These are phyloP conservation scores for Carex scoparia DNA, from an alignment of 176 grass and related monocot species.

Conservation along the genomic window DNA sequence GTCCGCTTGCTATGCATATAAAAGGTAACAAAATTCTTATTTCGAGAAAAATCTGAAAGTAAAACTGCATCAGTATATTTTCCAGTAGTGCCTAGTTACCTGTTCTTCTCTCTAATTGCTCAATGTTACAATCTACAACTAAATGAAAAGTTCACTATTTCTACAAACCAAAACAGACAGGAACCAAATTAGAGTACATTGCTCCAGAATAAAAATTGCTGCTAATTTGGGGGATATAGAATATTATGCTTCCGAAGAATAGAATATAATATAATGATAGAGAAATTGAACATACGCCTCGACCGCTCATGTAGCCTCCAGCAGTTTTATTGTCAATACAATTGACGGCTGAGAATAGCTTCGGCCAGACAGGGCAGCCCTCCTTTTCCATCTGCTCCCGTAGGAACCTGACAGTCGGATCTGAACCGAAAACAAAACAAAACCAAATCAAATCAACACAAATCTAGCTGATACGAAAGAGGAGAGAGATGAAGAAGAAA, in stretches of 20 bases:
- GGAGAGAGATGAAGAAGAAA: background rate
- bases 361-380: slow-evolving; percentile 52
- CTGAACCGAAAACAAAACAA: slow-evolving; percentile 21
- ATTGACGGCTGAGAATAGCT: slow-evolving; percentile 38
- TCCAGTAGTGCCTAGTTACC: background rate
- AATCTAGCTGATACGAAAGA: background rate
- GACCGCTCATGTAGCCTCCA: slow-evolving; percentile 36
- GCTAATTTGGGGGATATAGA: background rate
- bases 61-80: background rate
- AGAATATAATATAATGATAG: background rate
- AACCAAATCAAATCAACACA: background rate
- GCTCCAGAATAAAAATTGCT: background rate
- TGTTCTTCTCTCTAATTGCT: background rate
- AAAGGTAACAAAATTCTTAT: background rate
- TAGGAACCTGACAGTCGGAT: slow-evolving; percentile 82
- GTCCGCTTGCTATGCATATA: too few relatives aligned
- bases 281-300: slow-evolving; percentile 42
- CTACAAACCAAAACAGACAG: background rate
- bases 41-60: background rate
- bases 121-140: background rate
- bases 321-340: slow-evolving; percentile 21
- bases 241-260: background rate
- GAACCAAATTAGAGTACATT: background rate
- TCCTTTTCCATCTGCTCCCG: slow-evolving; percentile 59
- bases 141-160: background rate